Conservation (phyloP, 140 eudicot genomes). For the Anethum foeniculum region DNA sequence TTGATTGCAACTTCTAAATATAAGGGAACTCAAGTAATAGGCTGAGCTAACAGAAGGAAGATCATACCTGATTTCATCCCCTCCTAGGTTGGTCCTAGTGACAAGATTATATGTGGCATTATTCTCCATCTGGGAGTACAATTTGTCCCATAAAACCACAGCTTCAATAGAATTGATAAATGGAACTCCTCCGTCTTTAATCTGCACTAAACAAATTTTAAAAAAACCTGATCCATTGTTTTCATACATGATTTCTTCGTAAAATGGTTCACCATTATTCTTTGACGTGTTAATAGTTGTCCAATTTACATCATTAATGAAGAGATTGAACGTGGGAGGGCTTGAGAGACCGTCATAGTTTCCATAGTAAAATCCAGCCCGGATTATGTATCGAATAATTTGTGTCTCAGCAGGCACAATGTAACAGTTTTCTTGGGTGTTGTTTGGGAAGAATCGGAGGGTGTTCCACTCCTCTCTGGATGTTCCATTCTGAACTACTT, state of each 20-base stretch:
- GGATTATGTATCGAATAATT: not conserved
- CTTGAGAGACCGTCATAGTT: conserved; percentile 6
- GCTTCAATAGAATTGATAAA: conserved; percentile 6
- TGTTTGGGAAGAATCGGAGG: conserved; percentile 8
- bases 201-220: conserved; percentile 6
- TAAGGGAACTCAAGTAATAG: not conserved
- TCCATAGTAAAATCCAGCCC: conserved; percentile 14
- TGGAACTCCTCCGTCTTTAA: conserved; percentile 7
- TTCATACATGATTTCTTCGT: conserved; percentile 1
- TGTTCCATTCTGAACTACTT: not conserved
- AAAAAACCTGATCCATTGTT: conserved; percentile 5
- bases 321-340: conserved; percentile 6
- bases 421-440: conserved; percentile 7
- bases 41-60: not conserved
- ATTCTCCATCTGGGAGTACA: conserved; percentile 6
- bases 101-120: conserved; percentile 6
- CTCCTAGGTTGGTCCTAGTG: conserved; percentile 14
- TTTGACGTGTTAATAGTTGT: not conserved
- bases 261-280: not conserved
- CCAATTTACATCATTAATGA: conserved; percentile 8
- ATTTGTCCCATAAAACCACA: conserved; percentile 8
- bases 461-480: not conserved
- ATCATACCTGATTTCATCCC: conserved; percentile 10
- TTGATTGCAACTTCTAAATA: too few relatives aligned
- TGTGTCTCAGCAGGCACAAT: conserved; percentile 8